Percentiles rank a stretch among this genome's conserved stretches.
Evolutionary conservation across 2,329 filamentous ascomycete genomes (phyloP).

Genomic region (Moelleriella libera): DNA sequence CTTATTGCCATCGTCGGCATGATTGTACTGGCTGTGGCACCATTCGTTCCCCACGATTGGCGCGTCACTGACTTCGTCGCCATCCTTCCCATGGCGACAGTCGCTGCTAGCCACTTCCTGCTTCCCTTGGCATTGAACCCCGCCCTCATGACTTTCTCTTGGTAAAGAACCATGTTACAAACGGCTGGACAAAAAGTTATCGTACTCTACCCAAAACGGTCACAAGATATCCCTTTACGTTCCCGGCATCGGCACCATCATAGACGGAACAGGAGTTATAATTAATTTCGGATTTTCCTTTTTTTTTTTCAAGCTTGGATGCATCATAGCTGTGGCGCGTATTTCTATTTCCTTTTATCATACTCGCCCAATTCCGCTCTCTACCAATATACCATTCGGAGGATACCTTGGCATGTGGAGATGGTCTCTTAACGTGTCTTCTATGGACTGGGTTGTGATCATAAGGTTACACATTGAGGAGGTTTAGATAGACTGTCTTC

Average conservation of each 20-base stretch:
- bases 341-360: background rate
- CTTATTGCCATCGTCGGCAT: conserved; percentile 44
- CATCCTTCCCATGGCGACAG: conserved; percentile 61
- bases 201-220: too few relatives aligned
- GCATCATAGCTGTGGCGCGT: background rate
- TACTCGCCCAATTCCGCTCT: background rate
- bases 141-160: conserved; percentile 69
- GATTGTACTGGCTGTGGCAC: conserved; percentile 47
- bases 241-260: background rate
- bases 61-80: conserved; percentile 58
- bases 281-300: background rate
- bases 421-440: too few relatives aligned
- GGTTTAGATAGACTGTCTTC: too few relatives aligned
- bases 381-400: background rate
- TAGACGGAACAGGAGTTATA: conserved; percentile 3
- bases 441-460: too few relatives aligned
- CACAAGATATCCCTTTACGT: too few relatives aligned
- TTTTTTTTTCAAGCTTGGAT: background rate
- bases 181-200: too few relatives aligned
- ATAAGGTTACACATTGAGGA: too few relatives aligned
- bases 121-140: conserved; percentile 63
- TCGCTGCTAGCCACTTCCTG: conserved; percentile 55
- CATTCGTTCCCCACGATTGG: conserved; percentile 53
- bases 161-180: conserved; percentile 27
- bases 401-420: background rate